Base-by-base conservation (phyloP, 768 basidiomycete genomes). In the Trametes coccinea region DNA sequence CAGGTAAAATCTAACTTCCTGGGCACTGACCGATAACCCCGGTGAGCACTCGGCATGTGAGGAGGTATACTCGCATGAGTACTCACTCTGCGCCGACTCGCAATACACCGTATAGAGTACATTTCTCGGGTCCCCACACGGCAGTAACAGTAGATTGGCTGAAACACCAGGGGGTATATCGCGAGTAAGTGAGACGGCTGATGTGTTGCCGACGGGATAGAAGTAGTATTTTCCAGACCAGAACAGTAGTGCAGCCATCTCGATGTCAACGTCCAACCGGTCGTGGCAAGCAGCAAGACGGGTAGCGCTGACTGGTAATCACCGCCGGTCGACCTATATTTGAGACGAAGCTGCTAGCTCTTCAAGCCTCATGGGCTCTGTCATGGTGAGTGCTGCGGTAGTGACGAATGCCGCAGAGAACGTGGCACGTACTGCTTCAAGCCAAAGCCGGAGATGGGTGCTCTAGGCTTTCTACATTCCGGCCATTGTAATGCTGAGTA, bases 191-290 rank as follows among this genome's bases (percentile, higher is more conserved):
- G 73, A 80, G 2, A 81, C 70, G 5, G 86, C 79, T 4, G 83
- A 75, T 0, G 85, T 86, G 66, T 86, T 86, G 33, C 86, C 85
- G 11, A 84, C 73, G 0, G 84, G 80, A 69, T 86, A 86, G 72
- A 84, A 87, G 61, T 77, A 82, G 2, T 70, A 70, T 62, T 75
- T 77, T 6, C 71, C 75, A 2, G 77, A 79, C 76, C 78, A 81
- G 14, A 71, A 62, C 2, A 81, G 60, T 2, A 78, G 75, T 48
- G 79, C 76, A 2, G 80, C 72, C 82, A 85, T 82, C 1, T 37
- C 6, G 34, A 37, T 37, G 34, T 0, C 6, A 11, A 37, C 5
- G 6, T 5, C 11, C 34, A 37, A 37, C 34, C 34, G 34, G 34
- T 37, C 6, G 34, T 11, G 1, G 22, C 22, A 22, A 22, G 22